Conservation (phyloP, 2,329 filamentous ascomycete species). For the Sclerotinia borealis region DNA sequence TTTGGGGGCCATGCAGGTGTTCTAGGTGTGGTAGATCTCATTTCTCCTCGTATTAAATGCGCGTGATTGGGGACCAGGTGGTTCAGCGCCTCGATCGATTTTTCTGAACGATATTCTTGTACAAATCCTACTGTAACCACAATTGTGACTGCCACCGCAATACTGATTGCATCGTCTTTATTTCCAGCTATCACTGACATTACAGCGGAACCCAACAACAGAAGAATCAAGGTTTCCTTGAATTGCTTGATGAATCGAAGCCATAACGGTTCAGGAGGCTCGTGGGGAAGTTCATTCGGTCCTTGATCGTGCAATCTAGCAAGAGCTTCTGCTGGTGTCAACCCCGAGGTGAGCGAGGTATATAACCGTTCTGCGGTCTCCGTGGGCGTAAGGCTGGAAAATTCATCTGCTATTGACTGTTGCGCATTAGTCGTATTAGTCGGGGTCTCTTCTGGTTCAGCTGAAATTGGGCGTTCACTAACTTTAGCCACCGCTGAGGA, state of each 20-base stretch:
- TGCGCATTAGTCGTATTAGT: constrained; percentile 14
- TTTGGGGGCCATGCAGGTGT: constrained; percentile 44
- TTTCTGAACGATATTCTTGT: constrained; percentile 95
- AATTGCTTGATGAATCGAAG: constrained; percentile 94
- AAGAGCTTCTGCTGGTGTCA: constrained; percentile 75
- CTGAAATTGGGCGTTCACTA: constrained; percentile 14
- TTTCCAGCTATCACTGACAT: constrained; percentile 91
- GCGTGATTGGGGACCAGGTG: constrained; percentile 93
- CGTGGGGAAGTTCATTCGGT: constrained; percentile 89
- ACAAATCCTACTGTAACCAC: constrained; percentile 95
- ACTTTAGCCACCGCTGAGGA: constrained; percentile 33
- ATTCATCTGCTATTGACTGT: constrained; percentile 48
- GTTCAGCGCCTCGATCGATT: constrained; percentile 91
- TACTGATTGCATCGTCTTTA: constrained; percentile 90
- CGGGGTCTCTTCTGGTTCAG: background rate
- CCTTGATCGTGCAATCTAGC: constrained; percentile 75
- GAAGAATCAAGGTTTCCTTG: constrained; percentile 86
- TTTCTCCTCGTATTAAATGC: constrained; percentile 68
- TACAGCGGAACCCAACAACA: constrained; percentile 82
- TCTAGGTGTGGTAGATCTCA: constrained; percentile 19
- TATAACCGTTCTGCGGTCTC: constrained; percentile 72
- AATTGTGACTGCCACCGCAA: constrained; percentile 92
- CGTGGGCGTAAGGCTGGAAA: constrained; percentile 62
- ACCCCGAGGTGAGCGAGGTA: constrained; percentile 77
- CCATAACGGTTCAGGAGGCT: constrained; percentile 91